Evolutionary conservation across 2,329 filamentous ascomycete species (phyloP).

Genomic region (Chaetothyriales sp.): DNA sequence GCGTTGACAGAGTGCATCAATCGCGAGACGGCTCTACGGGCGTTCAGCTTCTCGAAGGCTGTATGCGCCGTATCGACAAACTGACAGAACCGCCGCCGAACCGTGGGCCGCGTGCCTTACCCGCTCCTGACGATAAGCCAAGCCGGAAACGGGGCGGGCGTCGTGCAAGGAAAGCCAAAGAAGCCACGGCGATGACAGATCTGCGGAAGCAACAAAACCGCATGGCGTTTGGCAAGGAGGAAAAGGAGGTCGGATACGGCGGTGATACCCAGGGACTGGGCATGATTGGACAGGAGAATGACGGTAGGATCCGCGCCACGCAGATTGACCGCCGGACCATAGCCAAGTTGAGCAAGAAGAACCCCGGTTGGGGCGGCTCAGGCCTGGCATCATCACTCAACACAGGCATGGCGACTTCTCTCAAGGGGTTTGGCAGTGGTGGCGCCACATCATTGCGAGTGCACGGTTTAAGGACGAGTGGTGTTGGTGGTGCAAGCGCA

Average conservation of each 20-base stretch:
- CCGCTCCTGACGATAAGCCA: constrained; percentile 89
- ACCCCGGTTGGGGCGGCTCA: constrained; percentile 74
- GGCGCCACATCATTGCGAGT: constrained; percentile 54
- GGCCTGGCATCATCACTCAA: constrained; percentile 39
- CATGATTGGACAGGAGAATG: constrained; percentile 82
- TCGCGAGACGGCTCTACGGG: constrained; percentile 70
- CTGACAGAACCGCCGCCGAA: constrained; percentile 82
- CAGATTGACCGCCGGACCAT: constrained; percentile 88
- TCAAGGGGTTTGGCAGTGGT: constrained; percentile 56
- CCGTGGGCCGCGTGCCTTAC: constrained; percentile 71
- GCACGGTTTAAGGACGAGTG: constrained; percentile 64
- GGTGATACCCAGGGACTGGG: constrained; percentile 77
- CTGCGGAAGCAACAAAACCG: constrained; percentile 91
- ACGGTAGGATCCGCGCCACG: constrained; percentile 72
- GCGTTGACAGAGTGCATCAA: constrained; percentile 73
- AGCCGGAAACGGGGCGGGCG: constrained; percentile 82
- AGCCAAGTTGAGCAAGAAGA: constrained; percentile 86
- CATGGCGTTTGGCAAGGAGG: constrained; percentile 89
- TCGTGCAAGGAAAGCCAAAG: constrained; percentile 84
- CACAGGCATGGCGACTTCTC: constrained; percentile 48
- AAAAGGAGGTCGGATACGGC: constrained; percentile 82
- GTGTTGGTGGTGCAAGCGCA: constrained; percentile 53
- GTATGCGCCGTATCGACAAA: constrained; percentile 76
- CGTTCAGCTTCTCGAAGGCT: constrained; percentile 65
- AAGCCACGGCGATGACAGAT: constrained; percentile 92